These are phyloP conservation scores for Yamadazyma songkhlaensis DNA, from an alignment of 1,139 yeast species.

Conservation along the genomic window DNA sequence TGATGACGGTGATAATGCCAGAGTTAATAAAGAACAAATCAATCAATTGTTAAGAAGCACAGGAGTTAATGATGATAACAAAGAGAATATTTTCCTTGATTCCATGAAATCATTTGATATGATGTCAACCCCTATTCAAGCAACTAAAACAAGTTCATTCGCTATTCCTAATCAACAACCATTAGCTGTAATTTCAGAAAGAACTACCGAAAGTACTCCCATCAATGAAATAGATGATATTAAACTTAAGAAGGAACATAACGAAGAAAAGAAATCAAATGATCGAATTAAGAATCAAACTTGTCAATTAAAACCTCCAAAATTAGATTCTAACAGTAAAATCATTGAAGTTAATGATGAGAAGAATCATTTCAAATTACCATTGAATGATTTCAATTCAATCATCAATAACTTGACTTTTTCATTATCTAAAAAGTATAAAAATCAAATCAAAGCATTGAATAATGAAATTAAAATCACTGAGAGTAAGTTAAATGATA, in stretches of 20 bases:
- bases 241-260: slow-evolving; percentile 1
- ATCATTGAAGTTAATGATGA: slow-evolving; percentile 14
- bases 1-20: slow-evolving; percentile 22
- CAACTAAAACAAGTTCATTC: slow-evolving; percentile 13
- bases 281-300: slow-evolving; percentile 14
- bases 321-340: slow-evolving; percentile 30
- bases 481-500: slow-evolving; percentile 7
- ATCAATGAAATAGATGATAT: slow-evolving; percentile 8
- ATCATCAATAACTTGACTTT: slow-evolving; percentile 28
- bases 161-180: slow-evolving; percentile 22
- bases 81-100: slow-evolving; percentile 42
- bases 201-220: slow-evolving; percentile 34
- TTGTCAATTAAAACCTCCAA: slow-evolving; percentile 35
- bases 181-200: slow-evolving; percentile 39
- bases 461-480: slow-evolving; percentile 16
- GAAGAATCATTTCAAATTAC: slow-evolving; percentile 17
- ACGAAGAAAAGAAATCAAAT: slow-evolving; percentile 4
- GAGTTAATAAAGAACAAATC: slow-evolving; percentile 34
- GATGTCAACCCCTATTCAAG: slow-evolving; percentile 33
- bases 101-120: slow-evolving; percentile 22
- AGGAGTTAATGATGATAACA: slow-evolving; percentile 35
- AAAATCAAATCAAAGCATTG: slow-evolving; percentile 21
- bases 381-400: slow-evolving; percentile 29
- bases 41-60: slow-evolving; percentile 20
- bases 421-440: slow-evolving; percentile 43